These are phyloP conservation scores for Saccharomyces pastorianus DNA, from an alignment of 1,139 yeast species.

Conservation along the genomic window DNA sequence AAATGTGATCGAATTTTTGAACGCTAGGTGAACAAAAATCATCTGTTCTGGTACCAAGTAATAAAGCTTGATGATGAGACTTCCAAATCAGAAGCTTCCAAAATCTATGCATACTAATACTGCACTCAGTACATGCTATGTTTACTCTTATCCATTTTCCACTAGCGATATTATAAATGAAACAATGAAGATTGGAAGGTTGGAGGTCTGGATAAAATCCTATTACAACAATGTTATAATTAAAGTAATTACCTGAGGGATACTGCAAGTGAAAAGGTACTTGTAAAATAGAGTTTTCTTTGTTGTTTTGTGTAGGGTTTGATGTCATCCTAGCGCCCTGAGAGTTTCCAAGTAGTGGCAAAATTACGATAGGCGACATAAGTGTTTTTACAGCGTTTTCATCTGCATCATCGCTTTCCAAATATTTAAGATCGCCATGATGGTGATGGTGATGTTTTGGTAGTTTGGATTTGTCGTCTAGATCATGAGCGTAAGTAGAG, in stretches of 20 bases:
- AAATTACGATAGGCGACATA: constrained; percentile 27
- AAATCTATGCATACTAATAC: constrained; percentile 48
- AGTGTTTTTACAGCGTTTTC: neutral
- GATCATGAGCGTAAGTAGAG: neutral
- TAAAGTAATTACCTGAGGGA: constrained; percentile 59
- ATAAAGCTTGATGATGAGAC: constrained; percentile 61
- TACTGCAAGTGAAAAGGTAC: constrained; percentile 36
- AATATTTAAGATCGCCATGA: neutral
- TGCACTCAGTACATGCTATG: constrained; percentile 44
- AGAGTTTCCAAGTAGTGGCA: constrained; percentile 29
- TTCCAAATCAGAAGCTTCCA: constrained; percentile 69
- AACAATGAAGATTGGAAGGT: constrained; percentile 44
- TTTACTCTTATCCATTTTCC: constrained; percentile 61
- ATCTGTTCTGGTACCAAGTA: constrained; percentile 43
- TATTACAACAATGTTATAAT: constrained; percentile 52
- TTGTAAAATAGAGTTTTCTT: constrained; percentile 12
- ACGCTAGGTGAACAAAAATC: constrained; percentile 46
- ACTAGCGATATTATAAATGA: constrained; percentile 55
- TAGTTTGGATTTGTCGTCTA: neutral
- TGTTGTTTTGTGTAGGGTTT: constrained; percentile 9
- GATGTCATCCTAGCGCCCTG: constrained; percentile 27
- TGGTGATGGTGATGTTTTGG: neutral
- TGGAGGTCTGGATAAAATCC: constrained; percentile 42
- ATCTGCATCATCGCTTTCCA: neutral
- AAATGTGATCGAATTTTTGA: constrained; percentile 49